Evolutionary conservation across 257 asterid genomes (phyloP), one percentile per base, ranked within the genome.

Genomic region (Penstemon eatonii): DNA sequence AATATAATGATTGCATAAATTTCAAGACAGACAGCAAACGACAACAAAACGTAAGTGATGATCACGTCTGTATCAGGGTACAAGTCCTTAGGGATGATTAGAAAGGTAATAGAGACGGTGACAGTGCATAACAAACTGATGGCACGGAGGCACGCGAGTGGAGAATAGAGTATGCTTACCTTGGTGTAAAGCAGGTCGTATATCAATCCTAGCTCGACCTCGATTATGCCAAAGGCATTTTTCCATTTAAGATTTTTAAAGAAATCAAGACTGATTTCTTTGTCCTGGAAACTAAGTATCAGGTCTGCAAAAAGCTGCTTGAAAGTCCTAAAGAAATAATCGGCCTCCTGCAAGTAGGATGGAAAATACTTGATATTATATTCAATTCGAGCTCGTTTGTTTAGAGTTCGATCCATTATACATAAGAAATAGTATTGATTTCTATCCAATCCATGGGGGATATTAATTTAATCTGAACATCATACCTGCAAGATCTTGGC

Each of bases 201-300:
- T 2, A 76, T 25, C 42, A 79, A 60, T 11, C 78, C 80, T 0
- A 79, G 74, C n/a, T 79, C 84, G 37, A 75, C 64, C 78, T 79
- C 84, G 4, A 79, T 66, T 18, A 79, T 65, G 42, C 33, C 4
- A 60, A 75, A 79, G 47, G 84, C 81, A 12, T 63, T 49, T 0
- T 55, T 19, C 66, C 79, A 66, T 40, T 18, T 2, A 37, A 36
- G 8, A 2, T 5, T 2, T 3, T 39, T 41, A 57, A 79, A 79
- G 67, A 11, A 63, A 9, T 68, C 49, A 5, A 47, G 38, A 45
- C 81, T 79, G 7, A 4, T 67, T 19, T 75, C 66, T 4, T 47
- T 47, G 46, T 79, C 79, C 36, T 73, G 81, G 79, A 79, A 75
- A 71, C 81, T 79, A 39, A 76, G 80, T 12, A 79, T 76, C 59